A percentile compares a stretch with the other conserved stretches of the same genome.
phyloP scores from a whole-genome alignment of 1,284 basidiomycete species.

The Cutaneotrichosporon cutaneum region DNA sequence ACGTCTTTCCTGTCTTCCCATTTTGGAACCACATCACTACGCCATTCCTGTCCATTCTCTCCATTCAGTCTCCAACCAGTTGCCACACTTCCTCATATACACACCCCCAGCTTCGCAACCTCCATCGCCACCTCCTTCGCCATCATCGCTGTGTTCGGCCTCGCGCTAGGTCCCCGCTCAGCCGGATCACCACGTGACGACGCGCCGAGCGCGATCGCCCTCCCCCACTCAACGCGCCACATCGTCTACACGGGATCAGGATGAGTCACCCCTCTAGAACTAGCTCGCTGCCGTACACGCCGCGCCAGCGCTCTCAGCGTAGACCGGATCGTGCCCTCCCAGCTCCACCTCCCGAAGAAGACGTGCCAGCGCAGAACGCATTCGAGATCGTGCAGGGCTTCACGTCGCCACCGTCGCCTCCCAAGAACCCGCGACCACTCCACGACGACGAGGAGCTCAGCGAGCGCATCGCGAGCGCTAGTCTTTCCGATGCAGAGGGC shows the following conservation, averaged over 20 bases:
- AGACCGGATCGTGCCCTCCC: conserved; percentile 36
- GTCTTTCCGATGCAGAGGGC: not conserved
- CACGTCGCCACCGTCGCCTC: conserved; percentile 43
- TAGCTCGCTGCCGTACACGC: conserved; percentile 32
- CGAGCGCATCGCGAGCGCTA: not conserved
- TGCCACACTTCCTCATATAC: too few species aligned
- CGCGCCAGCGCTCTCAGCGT: conserved; percentile 25
- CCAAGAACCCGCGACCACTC: conserved; percentile 19
- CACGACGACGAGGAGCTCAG: not conserved
- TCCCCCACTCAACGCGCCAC: too few species aligned
- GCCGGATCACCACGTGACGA: not conserved
- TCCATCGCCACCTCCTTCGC: not conserved
- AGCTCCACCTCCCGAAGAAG: conserved; percentile 33
- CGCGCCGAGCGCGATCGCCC: not conserved
- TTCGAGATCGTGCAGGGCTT: conserved; percentile 34
- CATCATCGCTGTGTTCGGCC: not conserved
- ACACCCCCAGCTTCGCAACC: too few species aligned
- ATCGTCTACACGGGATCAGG: too few species aligned
- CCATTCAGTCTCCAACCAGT: too few species aligned
- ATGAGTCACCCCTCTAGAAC: not conserved
- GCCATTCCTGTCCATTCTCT: too few species aligned
- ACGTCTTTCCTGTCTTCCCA: too few species aligned
- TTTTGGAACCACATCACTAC: too few species aligned
- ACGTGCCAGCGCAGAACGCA: conserved; percentile 32
- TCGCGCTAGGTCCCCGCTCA: not conserved